phyloP scores from a whole-genome alignment of 352 stramenopile genomes.

The Pilasporangium apinafurcum region DNA sequence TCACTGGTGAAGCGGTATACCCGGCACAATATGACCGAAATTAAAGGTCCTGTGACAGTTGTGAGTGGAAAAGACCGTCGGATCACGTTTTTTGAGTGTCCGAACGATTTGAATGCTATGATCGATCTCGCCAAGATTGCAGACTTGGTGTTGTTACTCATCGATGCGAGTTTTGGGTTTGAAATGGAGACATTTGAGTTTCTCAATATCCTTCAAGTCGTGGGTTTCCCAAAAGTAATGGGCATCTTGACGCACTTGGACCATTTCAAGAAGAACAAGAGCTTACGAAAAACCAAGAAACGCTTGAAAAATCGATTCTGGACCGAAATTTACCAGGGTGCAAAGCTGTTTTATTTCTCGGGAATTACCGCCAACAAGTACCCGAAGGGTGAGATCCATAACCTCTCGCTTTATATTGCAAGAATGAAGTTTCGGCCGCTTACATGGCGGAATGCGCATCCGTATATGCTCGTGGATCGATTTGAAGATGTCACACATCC shows the following conservation, averaged over 20 bases:
- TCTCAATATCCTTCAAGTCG: constrained; percentile 98
- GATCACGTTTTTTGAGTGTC: constrained; percentile 99
- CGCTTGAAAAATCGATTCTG: constrained; percentile 98
- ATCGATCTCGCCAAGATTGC: constrained; percentile 98
- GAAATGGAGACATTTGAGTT: constrained; percentile 99
- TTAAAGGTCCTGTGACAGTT: constrained; percentile 98
- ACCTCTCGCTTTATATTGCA: constrained; percentile 96
- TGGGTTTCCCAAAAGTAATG: constrained; percentile 93
- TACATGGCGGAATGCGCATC: constrained; percentile 98
- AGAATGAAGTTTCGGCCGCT: constrained; percentile 98
- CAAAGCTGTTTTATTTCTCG: constrained; percentile 97
- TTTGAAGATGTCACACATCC: constrained; percentile 97
- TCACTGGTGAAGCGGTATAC: constrained; percentile 99
- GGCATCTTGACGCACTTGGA: constrained; percentile 99
- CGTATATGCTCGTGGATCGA: constrained; percentile 98
- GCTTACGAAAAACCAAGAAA: constrained; percentile 98
- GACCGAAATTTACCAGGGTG: constrained; percentile 96
- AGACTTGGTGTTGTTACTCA: constrained; percentile 97
- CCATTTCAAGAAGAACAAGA: constrained; percentile 97
- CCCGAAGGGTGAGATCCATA: constrained; percentile 98
- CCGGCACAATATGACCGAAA: constrained; percentile 95
- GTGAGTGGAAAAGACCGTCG: constrained; percentile 96
- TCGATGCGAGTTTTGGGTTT: constrained; percentile 99
- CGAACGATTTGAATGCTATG: constrained; percentile 91
- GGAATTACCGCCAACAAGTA: constrained; percentile 99